A percentile compares a stretch with the other conserved stretches of the same genome.
Conservation (phyloP, 441 rosid genomes). For the Melastoma candidum region DNA sequence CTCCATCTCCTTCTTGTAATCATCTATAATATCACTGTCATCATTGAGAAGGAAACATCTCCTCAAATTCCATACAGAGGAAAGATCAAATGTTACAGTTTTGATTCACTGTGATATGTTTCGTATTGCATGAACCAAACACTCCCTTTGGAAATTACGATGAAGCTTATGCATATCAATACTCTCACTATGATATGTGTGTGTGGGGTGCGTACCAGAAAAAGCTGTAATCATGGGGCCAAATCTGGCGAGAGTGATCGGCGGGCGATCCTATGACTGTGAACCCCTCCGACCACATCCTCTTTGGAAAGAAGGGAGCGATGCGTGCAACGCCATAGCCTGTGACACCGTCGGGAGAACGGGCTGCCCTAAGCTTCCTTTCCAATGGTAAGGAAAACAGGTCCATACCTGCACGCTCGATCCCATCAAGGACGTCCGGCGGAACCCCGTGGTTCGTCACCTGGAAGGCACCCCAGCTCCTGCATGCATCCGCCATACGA, state of each 20-base stretch:
- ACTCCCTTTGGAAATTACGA: too few relatives aligned
- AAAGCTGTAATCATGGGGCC: conserved; percentile 30
- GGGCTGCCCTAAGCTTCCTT: conserved; percentile 25
- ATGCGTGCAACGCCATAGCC: conserved; percentile 43
- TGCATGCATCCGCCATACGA: conserved; percentile 28
- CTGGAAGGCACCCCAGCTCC: conserved; percentile 41
- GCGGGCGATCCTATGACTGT: conserved; percentile 38
- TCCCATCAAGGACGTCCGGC: conserved; percentile 22
- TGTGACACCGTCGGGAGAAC: conserved; percentile 26
- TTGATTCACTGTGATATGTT: too few relatives aligned
- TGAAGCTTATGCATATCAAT: too few relatives aligned
- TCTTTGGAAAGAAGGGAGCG: conserved; percentile 37
- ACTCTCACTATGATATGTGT: too few relatives aligned
- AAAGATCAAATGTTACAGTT: too few relatives aligned
- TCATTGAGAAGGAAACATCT: too few relatives aligned
- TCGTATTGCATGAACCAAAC: too few relatives aligned
- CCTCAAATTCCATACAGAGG: too few relatives aligned
- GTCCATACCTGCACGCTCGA: conserved; percentile 22
- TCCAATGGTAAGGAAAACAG: conserved; percentile 31
- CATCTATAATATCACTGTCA: conserved; percentile 11
- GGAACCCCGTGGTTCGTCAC: conserved; percentile 36
- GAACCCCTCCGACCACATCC: conserved; percentile 50
- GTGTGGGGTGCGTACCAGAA: conserved; percentile 25
- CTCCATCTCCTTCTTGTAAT: conserved; percentile 13
- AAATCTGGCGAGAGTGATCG: conserved; percentile 34